Conservation (phyloP, 495 filamentous ascomycete species). For the Talaromyces borbonicus region DNA sequence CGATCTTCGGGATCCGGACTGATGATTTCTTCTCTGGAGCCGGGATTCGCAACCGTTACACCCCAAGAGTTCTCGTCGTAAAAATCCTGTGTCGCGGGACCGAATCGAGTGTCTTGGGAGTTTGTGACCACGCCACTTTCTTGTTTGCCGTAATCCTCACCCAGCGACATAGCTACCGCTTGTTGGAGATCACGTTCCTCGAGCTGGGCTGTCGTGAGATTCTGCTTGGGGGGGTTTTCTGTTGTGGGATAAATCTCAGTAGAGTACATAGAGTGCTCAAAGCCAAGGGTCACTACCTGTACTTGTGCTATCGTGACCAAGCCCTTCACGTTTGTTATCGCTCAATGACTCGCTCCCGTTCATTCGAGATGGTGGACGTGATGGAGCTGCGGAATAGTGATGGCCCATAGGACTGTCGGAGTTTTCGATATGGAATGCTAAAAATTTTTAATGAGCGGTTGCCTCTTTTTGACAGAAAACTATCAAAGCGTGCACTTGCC, state of each 20-base stretch:
- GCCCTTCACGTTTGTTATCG: constrained; percentile 2
- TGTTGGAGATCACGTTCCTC: constrained; percentile 49
- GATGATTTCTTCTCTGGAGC: constrained; percentile 47
- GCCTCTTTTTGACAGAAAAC: too few relatives aligned
- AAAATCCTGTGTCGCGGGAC: constrained; percentile 58
- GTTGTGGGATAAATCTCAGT: constrained; percentile 12
- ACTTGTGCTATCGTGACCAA: not conserved
- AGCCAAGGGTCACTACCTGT: not conserved
- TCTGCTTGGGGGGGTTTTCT: constrained; percentile 32
- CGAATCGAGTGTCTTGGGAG: constrained; percentile 45
- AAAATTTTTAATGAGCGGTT: constrained; percentile 1
- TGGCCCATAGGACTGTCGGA: constrained; percentile 38
- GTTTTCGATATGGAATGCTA: constrained; percentile 49
- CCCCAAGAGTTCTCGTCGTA: constrained; percentile 72
- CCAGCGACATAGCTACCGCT: constrained; percentile 46
- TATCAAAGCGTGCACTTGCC: too few relatives aligned
- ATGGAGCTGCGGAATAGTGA: constrained; percentile 43
- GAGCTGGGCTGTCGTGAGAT: constrained; percentile 38
- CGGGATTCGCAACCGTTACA: constrained; percentile 50
- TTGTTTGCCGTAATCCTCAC: constrained; percentile 37
- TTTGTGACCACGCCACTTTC: constrained; percentile 45
- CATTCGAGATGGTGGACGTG: constrained; percentile 59
- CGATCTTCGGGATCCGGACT: constrained; percentile 53
- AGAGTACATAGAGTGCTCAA: not conserved
- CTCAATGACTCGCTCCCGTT: constrained; percentile 32